Base-by-base conservation (phyloP, 108 stramenopile species). In the Pelagomonas calceolata region DNA sequence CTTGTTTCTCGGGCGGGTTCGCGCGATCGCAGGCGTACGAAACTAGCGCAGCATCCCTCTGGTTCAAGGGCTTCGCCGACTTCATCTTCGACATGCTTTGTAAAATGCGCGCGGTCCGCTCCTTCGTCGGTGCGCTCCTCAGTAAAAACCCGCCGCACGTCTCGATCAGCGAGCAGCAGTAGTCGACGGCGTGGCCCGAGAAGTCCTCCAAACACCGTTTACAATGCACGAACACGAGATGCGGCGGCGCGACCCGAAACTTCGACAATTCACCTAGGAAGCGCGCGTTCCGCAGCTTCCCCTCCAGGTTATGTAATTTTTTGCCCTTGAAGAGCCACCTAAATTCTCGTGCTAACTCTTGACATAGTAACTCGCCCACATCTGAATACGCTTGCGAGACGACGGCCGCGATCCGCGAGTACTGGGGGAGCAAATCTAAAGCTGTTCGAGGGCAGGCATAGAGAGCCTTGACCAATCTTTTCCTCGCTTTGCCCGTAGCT, bases 241-340 rank as follows among this genome's bases (percentile, higher is more conserved):
- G 91, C 4, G 93, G 93, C 12, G 94, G 93, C 32, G 94, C 92
- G 35, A 93, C 87, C 36, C 87, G 81, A 73, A 97, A 97, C 72
- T 95, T 97, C 31, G 92, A 92, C 14, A 97, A 79, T 76, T 97
- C 96, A 16, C 91, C 89, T 45, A 95, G 84, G 78, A 87, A 95
- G 34, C 92, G 79, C 26, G 86, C 91, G 65, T 90, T 95, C 34
- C 82, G 75, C 68, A 92, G 69, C 17, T 92, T 86, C 67, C 83
- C 84, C 71, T 95, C 94, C 32, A 92, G 66, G 68, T 86, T 85
- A 75, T 85, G 81, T 71, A 91, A 85, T 76, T 90, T 89, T 80
- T 92, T 91, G 80, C 63, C 71, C 14, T 35, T 34, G 4, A 0
- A 9, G 4, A 36, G 67, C n/a, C 89, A 91, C 75, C 91, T 89